phyloP scores from a whole-genome alignment of 2,329 filamentous ascomycete genomes.

The Plenodomus lindquistii region DNA sequence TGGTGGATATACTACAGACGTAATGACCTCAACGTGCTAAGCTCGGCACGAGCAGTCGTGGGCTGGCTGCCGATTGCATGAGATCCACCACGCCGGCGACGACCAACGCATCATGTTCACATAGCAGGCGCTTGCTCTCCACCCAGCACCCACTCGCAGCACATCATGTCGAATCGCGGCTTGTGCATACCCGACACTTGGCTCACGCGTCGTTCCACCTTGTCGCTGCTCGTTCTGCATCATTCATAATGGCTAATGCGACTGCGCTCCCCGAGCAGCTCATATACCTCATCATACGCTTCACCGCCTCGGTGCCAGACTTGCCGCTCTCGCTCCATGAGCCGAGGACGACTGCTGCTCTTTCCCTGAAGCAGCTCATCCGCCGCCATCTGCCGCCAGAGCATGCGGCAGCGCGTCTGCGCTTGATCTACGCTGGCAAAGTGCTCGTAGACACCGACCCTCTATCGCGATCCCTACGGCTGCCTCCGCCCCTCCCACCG shows the following conservation, averaged over 20 bases:
- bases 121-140: background rate
- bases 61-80: background rate
- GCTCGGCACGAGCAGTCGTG: slow-evolving; percentile 23
- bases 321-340: slow-evolving; percentile 74
- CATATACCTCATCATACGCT: slow-evolving; percentile 83
- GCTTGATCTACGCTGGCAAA: slow-evolving; percentile 87
- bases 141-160: background rate
- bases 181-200: background rate
- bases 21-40: slow-evolving; percentile 28
- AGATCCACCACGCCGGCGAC: slow-evolving; percentile 4
- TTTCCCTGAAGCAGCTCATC: slow-evolving; percentile 80
- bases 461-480: slow-evolving; percentile 68
- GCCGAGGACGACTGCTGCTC: slow-evolving; percentile 71
- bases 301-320: slow-evolving; percentile 83
- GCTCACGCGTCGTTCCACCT: slow-evolving; percentile 1
- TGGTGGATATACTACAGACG: slow-evolving; percentile 9
- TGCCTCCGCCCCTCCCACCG: slow-evolving; percentile 59
- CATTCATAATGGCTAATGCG: slow-evolving; percentile 31
- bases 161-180: slow-evolving; percentile 4
- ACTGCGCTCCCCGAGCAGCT: slow-evolving; percentile 41
- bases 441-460: slow-evolving; percentile 76
- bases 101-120: background rate
- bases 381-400: slow-evolving; percentile 68
- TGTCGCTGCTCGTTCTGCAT: slow-evolving; percentile 1
- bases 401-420: slow-evolving; percentile 71